phyloP scores from a whole-genome alignment of 441 rosid genomes.

The Adansonia gregorii region DNA sequence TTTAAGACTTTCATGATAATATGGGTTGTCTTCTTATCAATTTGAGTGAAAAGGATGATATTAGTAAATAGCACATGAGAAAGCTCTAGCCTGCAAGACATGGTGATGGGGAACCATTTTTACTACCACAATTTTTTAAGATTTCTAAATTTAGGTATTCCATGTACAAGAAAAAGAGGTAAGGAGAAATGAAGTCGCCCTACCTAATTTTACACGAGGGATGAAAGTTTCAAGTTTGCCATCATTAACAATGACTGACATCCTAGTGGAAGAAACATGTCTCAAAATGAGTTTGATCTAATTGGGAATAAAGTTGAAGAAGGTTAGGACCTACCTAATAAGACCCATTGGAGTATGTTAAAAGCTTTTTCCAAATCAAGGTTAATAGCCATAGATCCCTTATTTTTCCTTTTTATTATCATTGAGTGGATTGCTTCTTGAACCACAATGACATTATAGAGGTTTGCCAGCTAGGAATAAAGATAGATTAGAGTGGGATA shows the following conservation, averaged over 20 bases:
- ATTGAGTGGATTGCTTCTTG: background rate
- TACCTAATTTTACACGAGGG: background rate
- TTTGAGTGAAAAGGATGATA: background rate
- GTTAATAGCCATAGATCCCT: background rate
- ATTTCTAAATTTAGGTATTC: background rate
- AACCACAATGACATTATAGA: background rate
- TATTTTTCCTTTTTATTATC: background rate
- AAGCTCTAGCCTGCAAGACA: background rate
- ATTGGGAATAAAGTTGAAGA: background rate
- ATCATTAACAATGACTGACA: background rate
- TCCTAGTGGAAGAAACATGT: background rate
- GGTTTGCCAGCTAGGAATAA: background rate
- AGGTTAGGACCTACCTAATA: background rate
- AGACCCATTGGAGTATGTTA: background rate
- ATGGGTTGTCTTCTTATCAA: background rate
- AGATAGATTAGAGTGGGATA: background rate
- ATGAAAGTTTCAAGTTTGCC: background rate
- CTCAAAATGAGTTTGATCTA: background rate
- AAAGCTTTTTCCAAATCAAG: background rate
- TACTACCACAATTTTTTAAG: background rate
- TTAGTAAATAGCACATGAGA: too few species aligned
- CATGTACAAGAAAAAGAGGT: background rate
- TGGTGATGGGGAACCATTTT: background rate
- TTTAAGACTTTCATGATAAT: background rate
- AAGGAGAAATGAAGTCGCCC: background rate